These are phyloP conservation scores for Hydrangea macrophylla DNA, from an alignment of 148 eudicot genomes.

Conservation along the genomic window DNA sequence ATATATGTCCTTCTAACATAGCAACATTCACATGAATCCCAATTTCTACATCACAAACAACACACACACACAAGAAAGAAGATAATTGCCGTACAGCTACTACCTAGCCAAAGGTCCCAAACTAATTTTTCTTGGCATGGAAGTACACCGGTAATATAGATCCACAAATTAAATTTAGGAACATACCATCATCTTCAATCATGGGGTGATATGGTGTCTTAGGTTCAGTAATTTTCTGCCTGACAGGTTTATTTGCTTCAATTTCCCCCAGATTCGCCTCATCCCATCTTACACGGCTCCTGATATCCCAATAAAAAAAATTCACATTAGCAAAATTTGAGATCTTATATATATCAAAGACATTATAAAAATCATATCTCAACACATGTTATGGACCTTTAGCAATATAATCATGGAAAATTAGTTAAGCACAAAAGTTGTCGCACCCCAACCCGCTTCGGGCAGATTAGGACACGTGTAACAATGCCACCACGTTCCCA, in stretches of 20 bases:
- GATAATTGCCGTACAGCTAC: background rate
- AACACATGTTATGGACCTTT: background rate
- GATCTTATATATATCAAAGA: background rate
- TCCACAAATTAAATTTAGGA: background rate
- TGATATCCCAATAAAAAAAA: conserved; percentile 27
- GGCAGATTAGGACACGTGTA: no score
- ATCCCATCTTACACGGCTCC: conserved; percentile 74
- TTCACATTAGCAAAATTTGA: background rate
- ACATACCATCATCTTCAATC: conserved; percentile 74
- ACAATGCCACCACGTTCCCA: no score
- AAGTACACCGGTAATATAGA: background rate
- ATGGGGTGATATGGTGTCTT: conserved; percentile 92
- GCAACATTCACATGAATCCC: no score
- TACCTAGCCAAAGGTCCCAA: background rate
- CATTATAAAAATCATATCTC: background rate
- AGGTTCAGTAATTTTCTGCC: conserved; percentile 95
- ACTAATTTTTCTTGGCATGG: background rate
- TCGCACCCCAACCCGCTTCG: no score
- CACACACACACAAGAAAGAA: background rate
- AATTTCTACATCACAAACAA: no score
- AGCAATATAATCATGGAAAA: background rate
- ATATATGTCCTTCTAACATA: no score
- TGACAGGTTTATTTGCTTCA: conserved; percentile 92
- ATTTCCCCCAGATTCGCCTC: conserved; percentile 81
- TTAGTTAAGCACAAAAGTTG: background rate